Percentiles rank a stretch among this genome's conserved stretches.
phyloP scores from a whole-genome alignment of 139 green algal genomes.

The Tetradesmus lagerheimii region DNA sequence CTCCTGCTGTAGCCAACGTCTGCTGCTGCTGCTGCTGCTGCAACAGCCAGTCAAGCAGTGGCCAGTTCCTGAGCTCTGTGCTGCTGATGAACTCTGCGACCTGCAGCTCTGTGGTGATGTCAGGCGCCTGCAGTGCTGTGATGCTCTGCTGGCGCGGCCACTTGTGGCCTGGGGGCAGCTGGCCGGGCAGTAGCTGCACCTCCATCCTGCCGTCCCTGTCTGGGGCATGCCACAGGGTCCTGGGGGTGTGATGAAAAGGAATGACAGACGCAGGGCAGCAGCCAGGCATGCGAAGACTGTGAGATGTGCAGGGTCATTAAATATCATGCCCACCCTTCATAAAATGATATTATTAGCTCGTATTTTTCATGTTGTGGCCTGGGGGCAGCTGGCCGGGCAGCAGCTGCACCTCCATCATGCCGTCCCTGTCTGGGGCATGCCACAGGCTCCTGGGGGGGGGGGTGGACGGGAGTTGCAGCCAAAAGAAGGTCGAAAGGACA shows the following conservation, averaged over 20 bases:
- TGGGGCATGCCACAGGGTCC: slow-evolving; percentile 81
- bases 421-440: slow-evolving; percentile 87
- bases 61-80: not conserved
- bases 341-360: too few relatives aligned
- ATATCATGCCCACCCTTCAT: too few relatives aligned
- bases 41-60: not conserved
- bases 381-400: slow-evolving; percentile 38
- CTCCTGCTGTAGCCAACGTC: too few relatives aligned
- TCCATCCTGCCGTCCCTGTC: slow-evolving; percentile 88
- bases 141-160: slow-evolving; percentile 52
- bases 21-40: not conserved
- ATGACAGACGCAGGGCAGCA: not conserved
- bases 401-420: slow-evolving; percentile 82
- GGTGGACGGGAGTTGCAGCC: too few relatives aligned
- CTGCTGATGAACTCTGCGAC: slow-evolving; percentile 5
- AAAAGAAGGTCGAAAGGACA: too few relatives aligned
- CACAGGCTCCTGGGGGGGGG: slow-evolving; percentile 65
- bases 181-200: slow-evolving; percentile 65
- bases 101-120: slow-evolving; percentile 74
- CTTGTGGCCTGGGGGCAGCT: slow-evolving; percentile 2
- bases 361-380: too few relatives aligned
- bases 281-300: too few relatives aligned
- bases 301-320: too few relatives aligned
- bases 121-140: slow-evolving; percentile 75
- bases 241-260: slow-evolving; percentile 34